phyloP scores from a whole-genome alignment of 2,329 filamentous ascomycete species.

The Ophiocordyceps camponoti-saundersi region DNA sequence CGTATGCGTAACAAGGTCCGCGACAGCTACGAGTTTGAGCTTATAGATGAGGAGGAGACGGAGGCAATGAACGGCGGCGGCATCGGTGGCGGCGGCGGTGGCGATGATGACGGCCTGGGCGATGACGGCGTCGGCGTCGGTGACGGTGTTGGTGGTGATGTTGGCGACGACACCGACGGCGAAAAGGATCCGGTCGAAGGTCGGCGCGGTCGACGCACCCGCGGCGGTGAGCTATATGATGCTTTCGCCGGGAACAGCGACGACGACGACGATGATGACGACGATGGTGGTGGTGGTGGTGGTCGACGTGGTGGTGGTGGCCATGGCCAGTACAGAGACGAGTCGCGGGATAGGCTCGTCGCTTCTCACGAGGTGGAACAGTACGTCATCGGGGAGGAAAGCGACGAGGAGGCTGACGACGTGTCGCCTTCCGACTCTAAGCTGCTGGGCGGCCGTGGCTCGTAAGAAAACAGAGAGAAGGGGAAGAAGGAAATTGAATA shows the following conservation, averaged over 20 bases:
- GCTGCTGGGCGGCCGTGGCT: slow-evolving; percentile 7
- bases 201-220: slow-evolving; percentile 29
- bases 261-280: slow-evolving; percentile 38
- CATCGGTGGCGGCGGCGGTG: no score
- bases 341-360: slow-evolving; percentile 12
- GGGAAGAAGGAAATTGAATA: background rate
- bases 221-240: slow-evolving; percentile 88
- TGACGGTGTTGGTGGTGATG: no score
- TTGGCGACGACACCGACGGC: background rate
- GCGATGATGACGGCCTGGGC: no score
- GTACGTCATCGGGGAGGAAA: slow-evolving; percentile 34
- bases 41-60: slow-evolving; percentile 68
- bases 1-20: slow-evolving; percentile 57
- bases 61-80: slow-evolving; percentile 29
- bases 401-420: slow-evolving; percentile 16
- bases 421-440: slow-evolving; percentile 8
- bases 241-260: slow-evolving; percentile 79
- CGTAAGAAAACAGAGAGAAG: slow-evolving; percentile 1
- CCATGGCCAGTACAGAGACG: slow-evolving; percentile 24
- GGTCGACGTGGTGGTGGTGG: slow-evolving; percentile 43
- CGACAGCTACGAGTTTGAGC: slow-evolving; percentile 86
- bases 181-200: slow-evolving; percentile 26
- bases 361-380: slow-evolving; percentile 16
- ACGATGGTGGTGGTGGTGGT: slow-evolving; percentile 42
- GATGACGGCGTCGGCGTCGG: no score